Conservation (phyloP, 331 rosid genomes). For the Prunus yedoensis region DNA sequence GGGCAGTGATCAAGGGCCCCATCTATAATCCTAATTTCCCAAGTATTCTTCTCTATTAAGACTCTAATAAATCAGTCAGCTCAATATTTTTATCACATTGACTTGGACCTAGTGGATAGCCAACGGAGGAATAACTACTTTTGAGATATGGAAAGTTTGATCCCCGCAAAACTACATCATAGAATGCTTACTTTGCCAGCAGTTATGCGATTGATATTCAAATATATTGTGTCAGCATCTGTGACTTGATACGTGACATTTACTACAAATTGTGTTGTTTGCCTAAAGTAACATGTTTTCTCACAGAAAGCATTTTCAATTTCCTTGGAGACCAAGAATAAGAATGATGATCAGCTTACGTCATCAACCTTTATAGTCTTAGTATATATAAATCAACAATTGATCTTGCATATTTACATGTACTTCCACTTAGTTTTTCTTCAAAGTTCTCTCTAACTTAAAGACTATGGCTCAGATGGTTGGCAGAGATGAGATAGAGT, state of each 20-base stretch:
- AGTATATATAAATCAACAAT: neutral
- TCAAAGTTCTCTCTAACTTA: neutral
- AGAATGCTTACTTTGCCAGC: neutral
- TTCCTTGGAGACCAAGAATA: neutral
- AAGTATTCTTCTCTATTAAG: constrained; percentile 5
- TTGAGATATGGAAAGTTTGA: neutral
- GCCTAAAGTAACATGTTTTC: neutral
- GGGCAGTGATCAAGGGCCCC: neutral
- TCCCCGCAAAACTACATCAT: neutral
- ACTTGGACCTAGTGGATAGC: neutral
- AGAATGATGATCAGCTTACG: constrained; percentile 5
- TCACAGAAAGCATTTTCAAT: neutral
- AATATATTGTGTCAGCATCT: neutral
- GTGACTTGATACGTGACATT: neutral
- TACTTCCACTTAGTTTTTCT: neutral
- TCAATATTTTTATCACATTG: constrained; percentile 3
- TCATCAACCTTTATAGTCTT: neutral
- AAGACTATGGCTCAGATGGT: constrained; percentile 52
- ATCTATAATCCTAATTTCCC: neutral
- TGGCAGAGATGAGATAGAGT: constrained; percentile 56
- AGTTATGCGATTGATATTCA: neutral
- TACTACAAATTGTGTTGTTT: neutral
- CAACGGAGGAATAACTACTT: neutral
- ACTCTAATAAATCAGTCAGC: neutral
- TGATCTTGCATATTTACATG: neutral